phyloP scores from a whole-genome alignment of 305 asterid genomes.

The Fraxinus velutina region DNA sequence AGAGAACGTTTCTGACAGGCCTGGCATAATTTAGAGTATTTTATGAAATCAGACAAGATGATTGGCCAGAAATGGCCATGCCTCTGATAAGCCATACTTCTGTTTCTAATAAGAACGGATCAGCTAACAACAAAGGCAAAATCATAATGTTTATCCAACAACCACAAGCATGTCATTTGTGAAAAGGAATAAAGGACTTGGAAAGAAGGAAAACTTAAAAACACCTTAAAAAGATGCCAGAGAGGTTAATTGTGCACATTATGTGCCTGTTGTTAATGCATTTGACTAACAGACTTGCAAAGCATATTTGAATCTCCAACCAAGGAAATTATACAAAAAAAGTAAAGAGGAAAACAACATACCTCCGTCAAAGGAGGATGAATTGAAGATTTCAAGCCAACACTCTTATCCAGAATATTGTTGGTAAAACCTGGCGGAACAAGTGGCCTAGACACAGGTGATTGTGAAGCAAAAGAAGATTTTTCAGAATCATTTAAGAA shows the following conservation, averaged over 20 bases:
- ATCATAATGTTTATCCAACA: background rate
- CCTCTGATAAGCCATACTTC: background rate
- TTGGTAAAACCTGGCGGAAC: slow-evolving; percentile 84
- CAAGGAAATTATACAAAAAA: background rate
- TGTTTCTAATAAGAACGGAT: background rate
- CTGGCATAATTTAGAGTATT: background rate
- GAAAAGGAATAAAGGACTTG: background rate
- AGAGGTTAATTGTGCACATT: background rate
- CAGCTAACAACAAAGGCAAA: background rate
- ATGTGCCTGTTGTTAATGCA: background rate
- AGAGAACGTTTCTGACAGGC: background rate
- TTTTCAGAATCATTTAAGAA: slow-evolving; percentile 49
- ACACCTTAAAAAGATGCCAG: background rate
- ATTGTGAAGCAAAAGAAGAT: slow-evolving; percentile 52
- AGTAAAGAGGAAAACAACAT: slow-evolving; percentile 3
- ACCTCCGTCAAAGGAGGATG: slow-evolving; percentile 59
- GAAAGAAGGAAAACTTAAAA: background rate
- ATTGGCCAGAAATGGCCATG: background rate
- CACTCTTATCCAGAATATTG: slow-evolving; percentile 55
- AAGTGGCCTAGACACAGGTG: slow-evolving; percentile 68
- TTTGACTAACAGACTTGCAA: background rate
- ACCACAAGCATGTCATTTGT: background rate
- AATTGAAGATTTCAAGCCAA: slow-evolving; percentile 45
- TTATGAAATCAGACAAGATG: background rate
- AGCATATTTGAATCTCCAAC: slow-evolving; percentile 17